Evolutionary conservation across 139 green algal species (phyloP).

Genomic region (Coccomyxa sp.): DNA sequence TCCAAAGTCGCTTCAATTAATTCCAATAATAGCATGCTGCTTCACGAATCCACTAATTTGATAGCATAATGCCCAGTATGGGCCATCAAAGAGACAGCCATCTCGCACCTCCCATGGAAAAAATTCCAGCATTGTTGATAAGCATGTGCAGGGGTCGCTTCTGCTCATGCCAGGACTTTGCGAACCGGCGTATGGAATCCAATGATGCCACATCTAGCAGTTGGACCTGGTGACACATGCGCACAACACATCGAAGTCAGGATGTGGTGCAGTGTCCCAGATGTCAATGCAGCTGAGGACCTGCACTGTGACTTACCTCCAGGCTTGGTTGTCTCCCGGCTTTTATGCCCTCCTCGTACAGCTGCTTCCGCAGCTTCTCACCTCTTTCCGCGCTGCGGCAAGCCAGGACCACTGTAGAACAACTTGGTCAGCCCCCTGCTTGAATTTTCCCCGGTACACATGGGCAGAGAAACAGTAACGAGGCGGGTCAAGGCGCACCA

Average conservation of each 20-base stretch:
- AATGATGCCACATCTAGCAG: conserved; percentile 74
- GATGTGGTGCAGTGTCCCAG: neutral
- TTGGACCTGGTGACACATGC: conserved; percentile 38
- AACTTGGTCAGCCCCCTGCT: neutral
- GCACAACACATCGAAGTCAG: neutral
- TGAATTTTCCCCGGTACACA: neutral
- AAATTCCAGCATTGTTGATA: conserved; percentile 88
- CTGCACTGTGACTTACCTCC: neutral
- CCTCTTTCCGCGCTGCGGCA: conserved; percentile 55
- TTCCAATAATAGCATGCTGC: no score
- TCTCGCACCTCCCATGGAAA: conserved; percentile 57
- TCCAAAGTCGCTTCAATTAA: neutral
- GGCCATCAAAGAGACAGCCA: no score
- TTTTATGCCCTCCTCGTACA: conserved; percentile 29
- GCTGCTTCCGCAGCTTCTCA: conserved; percentile 32
- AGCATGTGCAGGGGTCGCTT: conserved; percentile 70
- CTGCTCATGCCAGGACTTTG: conserved; percentile 36
- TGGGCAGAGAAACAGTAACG: neutral
- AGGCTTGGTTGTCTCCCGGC: conserved; percentile 21
- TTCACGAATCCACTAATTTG: no score
- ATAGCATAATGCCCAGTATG: no score
- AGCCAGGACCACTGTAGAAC: conserved; percentile 61
- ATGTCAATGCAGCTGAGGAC: neutral
- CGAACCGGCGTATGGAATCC: conserved; percentile 69
- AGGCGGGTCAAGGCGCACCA: conserved; percentile 28